Percentiles rank a stretch among this genome's conserved stretches.
Evolutionary conservation across 192 early-diverging fungal species (phyloP).

Genomic region (Coemansia sp.): DNA sequence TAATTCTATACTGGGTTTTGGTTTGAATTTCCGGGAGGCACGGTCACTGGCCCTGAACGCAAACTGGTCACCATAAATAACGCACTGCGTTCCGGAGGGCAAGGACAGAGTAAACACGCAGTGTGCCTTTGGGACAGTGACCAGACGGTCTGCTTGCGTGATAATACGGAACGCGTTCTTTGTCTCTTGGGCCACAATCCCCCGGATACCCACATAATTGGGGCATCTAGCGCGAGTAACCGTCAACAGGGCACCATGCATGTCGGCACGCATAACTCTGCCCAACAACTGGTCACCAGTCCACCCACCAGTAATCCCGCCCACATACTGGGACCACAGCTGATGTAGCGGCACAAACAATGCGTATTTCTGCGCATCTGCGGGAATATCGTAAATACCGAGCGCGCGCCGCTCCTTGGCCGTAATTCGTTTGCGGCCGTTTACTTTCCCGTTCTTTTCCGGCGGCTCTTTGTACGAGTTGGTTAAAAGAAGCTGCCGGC

Average conservation of each 20-base stretch:
- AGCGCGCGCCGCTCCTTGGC: constrained; percentile 57
- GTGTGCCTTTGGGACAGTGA: constrained; percentile 71
- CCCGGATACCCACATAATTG: constrained; percentile 68
- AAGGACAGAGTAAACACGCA: constrained; percentile 54
- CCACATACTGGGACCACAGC: constrained; percentile 78
- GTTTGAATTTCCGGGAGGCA: constrained; percentile 57
- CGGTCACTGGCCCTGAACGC: constrained; percentile 68
- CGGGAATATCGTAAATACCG: constrained; percentile 65
- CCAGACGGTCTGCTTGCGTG: constrained; percentile 59
- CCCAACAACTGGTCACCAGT: constrained; percentile 10
- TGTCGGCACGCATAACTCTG: constrained; percentile 68
- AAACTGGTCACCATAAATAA: constrained; percentile 78
- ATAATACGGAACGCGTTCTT: constrained; percentile 82
- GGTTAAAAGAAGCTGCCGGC: constrained; percentile 34
- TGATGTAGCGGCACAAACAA: constrained; percentile 69
- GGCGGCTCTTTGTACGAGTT: constrained; percentile 33
- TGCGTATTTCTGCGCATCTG: constrained; percentile 51
- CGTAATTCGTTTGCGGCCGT: constrained; percentile 58
- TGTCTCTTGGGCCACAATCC: constrained; percentile 86
- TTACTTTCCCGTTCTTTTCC: not conserved
- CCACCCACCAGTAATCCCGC: constrained; percentile 55
- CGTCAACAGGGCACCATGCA: constrained; percentile 76
- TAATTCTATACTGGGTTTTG: constrained; percentile 37
- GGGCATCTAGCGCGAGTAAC: constrained; percentile 76
- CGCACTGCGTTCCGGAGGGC: constrained; percentile 44